Conservation (phyloP, 1,284 basidiomycete species). For the Amylostereum areolatum region DNA sequence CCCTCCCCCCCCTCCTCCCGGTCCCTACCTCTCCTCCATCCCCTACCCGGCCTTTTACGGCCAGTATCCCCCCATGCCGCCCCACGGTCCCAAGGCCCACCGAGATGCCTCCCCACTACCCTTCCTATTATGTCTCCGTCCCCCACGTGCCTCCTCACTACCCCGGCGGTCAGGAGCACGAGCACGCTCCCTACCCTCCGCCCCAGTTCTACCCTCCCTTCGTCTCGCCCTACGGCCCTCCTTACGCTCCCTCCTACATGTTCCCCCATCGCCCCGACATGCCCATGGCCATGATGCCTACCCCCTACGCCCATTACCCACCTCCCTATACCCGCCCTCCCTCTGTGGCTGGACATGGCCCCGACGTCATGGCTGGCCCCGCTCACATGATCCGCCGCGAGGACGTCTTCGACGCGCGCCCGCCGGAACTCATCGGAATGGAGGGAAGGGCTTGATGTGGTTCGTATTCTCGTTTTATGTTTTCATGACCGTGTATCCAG, state of each 20-base stretch:
- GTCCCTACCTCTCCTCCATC: slow-evolving; percentile 39
- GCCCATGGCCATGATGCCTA: slow-evolving; percentile 26
- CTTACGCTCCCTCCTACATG: slow-evolving; percentile 45
- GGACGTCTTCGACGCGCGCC: slow-evolving; percentile 7
- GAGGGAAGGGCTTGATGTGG: slow-evolving; percentile 1
- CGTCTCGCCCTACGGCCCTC: slow-evolving; percentile 36
- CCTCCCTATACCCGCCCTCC: slow-evolving; percentile 7
- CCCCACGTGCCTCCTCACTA: slow-evolving; percentile 34
- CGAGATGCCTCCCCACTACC: slow-evolving; percentile 43
- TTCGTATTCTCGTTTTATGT: too few species aligned
- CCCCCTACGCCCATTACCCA: slow-evolving; percentile 11
- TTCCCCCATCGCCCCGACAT: slow-evolving; percentile 37
- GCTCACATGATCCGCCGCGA: slow-evolving; percentile 8
- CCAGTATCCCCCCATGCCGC: slow-evolving; percentile 40
- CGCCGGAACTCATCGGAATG: slow-evolving; percentile 8
- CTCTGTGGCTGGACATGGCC: slow-evolving; percentile 6
- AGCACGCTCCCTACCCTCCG: slow-evolving; percentile 33
- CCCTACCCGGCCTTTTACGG: slow-evolving; percentile 34
- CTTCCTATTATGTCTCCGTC: slow-evolving; percentile 39
- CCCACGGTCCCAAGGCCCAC: slow-evolving; percentile 38
- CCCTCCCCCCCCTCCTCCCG: slow-evolving; percentile 31
- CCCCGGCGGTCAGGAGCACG: slow-evolving; percentile 38
- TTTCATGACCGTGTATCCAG: too few species aligned
- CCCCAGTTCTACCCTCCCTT: slow-evolving; percentile 46
- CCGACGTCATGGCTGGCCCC: slow-evolving; percentile 4